phyloP scores from a whole-genome alignment of 2,329 filamentous ascomycete species.

The Fusarium anguioides region DNA sequence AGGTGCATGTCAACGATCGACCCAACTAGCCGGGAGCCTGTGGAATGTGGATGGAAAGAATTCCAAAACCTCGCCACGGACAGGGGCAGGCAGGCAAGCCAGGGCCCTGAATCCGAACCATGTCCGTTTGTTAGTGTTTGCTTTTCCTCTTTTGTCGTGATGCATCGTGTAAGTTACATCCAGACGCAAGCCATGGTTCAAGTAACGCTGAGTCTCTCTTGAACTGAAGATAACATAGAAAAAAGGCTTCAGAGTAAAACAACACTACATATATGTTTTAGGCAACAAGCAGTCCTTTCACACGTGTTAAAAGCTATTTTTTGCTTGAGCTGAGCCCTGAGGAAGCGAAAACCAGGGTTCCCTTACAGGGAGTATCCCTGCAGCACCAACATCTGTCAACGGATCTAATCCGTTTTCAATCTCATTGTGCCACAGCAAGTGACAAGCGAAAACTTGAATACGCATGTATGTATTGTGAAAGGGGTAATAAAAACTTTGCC shows the following conservation, averaged over 20 bases:
- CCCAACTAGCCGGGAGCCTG: slow-evolving; percentile 27
- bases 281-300: slow-evolving; percentile 6
- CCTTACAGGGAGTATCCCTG: slow-evolving; percentile 16
- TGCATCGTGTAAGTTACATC: slow-evolving; percentile 14
- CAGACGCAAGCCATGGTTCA: slow-evolving; percentile 26
- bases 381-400: slow-evolving; percentile 7
- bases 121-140: slow-evolving; percentile 8
- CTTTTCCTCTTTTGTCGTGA: slow-evolving; percentile 20
- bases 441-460: not conserved
- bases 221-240: not conserved
- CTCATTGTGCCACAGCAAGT: slow-evolving; percentile 5
- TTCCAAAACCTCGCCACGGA: slow-evolving; percentile 27
- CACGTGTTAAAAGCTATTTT: slow-evolving; percentile 15
- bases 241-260: not conserved
- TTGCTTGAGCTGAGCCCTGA: slow-evolving; percentile 8
- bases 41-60: slow-evolving; percentile 40
- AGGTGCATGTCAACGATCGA: slow-evolving; percentile 18
- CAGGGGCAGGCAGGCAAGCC: slow-evolving; percentile 24
- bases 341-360: slow-evolving; percentile 19
- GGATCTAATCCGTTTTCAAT: slow-evolving; percentile 28
- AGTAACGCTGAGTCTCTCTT: not conserved
- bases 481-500: not conserved
- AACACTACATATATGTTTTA: not conserved
- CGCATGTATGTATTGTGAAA: no score
- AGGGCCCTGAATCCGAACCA: slow-evolving; percentile 7